Evolutionary conservation across 257 asterid species (phyloP).

Genomic region (Gardenia jasminoides): DNA sequence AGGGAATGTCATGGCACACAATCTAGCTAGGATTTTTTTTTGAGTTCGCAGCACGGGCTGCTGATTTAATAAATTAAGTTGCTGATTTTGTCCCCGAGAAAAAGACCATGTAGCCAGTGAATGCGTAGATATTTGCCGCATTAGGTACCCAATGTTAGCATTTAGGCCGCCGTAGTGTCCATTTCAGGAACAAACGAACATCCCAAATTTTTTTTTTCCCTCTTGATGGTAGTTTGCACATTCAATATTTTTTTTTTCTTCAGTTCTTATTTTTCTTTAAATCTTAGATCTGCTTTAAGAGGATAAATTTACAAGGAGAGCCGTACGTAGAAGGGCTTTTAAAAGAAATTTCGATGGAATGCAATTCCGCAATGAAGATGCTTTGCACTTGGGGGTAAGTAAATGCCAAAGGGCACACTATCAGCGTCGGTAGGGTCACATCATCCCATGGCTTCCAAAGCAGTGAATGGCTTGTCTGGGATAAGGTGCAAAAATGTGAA

Average conservation of each 20-base stretch:
- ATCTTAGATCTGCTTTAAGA: neutral
- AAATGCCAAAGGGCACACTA: slow-evolving; percentile 1
- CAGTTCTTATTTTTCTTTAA: neutral
- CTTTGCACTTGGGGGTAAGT: neutral
- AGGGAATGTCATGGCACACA: too few species aligned
- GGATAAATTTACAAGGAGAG: neutral
- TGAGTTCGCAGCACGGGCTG: too few species aligned
- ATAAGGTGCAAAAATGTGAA: slow-evolving; percentile 7
- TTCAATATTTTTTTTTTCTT: neutral
- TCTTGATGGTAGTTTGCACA: neutral
- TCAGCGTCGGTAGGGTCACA: slow-evolving; percentile 12
- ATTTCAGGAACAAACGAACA: neutral
- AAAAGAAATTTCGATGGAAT: neutral
- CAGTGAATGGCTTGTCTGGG: slow-evolving; percentile 3
- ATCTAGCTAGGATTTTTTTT: too few species aligned
- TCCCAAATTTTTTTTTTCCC: neutral
- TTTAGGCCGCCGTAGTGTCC: too few species aligned
- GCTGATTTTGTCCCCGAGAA: too few species aligned
- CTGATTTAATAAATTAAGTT: too few species aligned
- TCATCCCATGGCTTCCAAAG: neutral
- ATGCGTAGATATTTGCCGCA: neutral
- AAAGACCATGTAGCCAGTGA: neutral
- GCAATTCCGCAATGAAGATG: neutral
- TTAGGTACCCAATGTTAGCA: neutral
- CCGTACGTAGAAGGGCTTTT: neutral